Conservation (phyloP, 257 asterid species). For the Datura wrightii region DNA sequence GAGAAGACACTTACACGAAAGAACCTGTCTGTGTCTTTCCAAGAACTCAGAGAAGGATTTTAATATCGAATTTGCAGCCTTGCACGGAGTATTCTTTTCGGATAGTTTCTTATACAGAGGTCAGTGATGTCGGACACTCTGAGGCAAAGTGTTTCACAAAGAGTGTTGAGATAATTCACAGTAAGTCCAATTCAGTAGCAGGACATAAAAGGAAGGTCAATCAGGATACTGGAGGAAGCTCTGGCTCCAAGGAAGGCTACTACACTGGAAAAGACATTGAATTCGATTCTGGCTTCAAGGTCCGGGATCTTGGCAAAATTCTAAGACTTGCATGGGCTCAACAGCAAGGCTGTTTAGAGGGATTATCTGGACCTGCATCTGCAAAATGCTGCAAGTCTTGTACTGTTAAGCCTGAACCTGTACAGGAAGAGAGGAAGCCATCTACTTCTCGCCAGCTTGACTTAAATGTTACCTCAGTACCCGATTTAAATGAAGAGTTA, state of each 20-base stretch:
- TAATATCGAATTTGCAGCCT: conserved; percentile 80
- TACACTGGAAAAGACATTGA: conserved; percentile 52
- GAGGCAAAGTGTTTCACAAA: conserved; percentile 81
- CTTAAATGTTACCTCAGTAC: conserved; percentile 78
- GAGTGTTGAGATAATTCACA: conserved; percentile 69
- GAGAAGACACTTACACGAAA: conserved; percentile 67
- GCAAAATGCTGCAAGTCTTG: conserved; percentile 48
- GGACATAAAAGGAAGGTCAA: conserved; percentile 52
- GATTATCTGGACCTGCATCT: conserved; percentile 51
- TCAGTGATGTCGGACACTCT: conserved; percentile 78
- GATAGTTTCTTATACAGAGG: conserved; percentile 66
- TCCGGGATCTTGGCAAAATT: conserved; percentile 85
- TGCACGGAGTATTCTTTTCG: conserved; percentile 82
- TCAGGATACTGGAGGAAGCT: conserved; percentile 61
- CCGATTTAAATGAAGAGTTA: conserved; percentile 81
- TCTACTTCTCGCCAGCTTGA: conserved; percentile 76
- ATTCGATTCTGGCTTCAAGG: conserved; percentile 82
- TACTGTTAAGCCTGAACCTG: conserved; percentile 53
- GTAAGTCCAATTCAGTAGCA: conserved; percentile 44
- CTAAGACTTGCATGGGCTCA: conserved; percentile 68
- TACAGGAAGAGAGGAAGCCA: conserved; percentile 47
- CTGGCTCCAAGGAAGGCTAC: conserved; percentile 49
- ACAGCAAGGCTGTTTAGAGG: conserved; percentile 64
- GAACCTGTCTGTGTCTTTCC: conserved; percentile 80
- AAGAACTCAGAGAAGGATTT: conserved; percentile 72